Evolutionary conservation across 2,329 filamentous ascomycete genomes (phyloP).

Genomic region (Neopestalotiopsis rosae): DNA sequence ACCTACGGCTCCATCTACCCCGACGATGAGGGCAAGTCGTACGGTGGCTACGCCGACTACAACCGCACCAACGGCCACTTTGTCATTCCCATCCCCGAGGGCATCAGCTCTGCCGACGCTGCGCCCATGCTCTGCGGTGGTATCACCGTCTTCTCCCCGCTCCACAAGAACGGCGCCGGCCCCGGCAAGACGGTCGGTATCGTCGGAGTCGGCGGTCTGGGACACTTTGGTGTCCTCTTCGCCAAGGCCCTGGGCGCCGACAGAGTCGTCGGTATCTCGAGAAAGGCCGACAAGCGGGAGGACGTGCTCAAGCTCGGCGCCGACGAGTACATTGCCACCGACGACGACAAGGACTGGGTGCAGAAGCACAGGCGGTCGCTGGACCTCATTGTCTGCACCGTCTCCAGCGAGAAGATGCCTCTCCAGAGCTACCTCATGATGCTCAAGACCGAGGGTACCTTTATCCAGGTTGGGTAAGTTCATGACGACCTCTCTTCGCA

Average conservation of each 20-base stretch:
- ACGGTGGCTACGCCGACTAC: constrained; percentile 51
- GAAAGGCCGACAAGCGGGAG: constrained; percentile 20
- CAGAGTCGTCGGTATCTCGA: constrained; percentile 21
- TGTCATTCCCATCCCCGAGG: constrained; percentile 43
- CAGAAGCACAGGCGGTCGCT: constrained; percentile 18
- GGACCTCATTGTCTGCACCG: constrained; percentile 23
- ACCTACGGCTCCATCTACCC: constrained; percentile 51
- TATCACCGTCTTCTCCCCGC: constrained; percentile 22
- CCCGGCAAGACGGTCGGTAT: constrained; percentile 22
- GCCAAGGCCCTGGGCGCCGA: constrained; percentile 22
- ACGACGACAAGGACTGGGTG: constrained; percentile 22
- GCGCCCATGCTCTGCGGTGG: constrained; percentile 35
- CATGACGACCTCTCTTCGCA: neutral
- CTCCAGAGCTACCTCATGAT: constrained; percentile 19
- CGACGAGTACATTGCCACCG: constrained; percentile 23
- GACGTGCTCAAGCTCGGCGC: constrained; percentile 23
- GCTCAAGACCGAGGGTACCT: constrained; percentile 20
- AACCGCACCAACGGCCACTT: constrained; percentile 42
- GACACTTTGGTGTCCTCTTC: constrained; percentile 22
- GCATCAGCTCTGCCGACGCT: constrained; percentile 36
- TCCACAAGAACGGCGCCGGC: constrained; percentile 20
- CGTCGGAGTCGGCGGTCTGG: constrained; percentile 22
- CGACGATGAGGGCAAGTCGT: constrained; percentile 53
- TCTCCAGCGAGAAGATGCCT: constrained; percentile 23
- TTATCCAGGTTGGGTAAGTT: constrained; percentile 23